Evolutionary conservation across 2,329 filamentous ascomycete genomes (phyloP).

Genomic region (Ascosphaera apis): DNA sequence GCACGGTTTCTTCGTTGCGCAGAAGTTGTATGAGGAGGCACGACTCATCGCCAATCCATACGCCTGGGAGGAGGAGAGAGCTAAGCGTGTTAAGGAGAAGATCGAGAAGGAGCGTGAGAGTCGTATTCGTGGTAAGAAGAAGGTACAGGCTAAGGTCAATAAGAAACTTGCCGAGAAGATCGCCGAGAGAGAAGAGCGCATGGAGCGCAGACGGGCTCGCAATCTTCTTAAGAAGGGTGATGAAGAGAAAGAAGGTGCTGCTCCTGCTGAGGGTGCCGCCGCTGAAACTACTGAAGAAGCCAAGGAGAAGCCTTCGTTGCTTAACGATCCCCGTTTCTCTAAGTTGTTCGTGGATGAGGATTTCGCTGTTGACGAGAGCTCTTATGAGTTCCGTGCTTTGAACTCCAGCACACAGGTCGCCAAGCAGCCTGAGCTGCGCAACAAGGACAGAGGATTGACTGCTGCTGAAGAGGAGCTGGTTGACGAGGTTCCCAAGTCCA

Average conservation of each 20-base stretch:
- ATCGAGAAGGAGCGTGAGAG: slow-evolving; percentile 93
- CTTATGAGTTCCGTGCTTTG: slow-evolving; percentile 62
- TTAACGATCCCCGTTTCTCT: slow-evolving; percentile 70
- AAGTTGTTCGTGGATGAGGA: slow-evolving; percentile 82
- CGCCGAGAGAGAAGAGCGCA: slow-evolving; percentile 35
- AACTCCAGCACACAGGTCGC: slow-evolving; percentile 44
- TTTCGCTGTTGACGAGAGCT: slow-evolving; percentile 76
- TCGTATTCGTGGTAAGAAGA: slow-evolving; percentile 82
- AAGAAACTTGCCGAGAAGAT: slow-evolving; percentile 38
- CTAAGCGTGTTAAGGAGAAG: slow-evolving; percentile 80
- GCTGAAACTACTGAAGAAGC: slow-evolving; percentile 7
- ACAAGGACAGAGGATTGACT: slow-evolving; percentile 29
- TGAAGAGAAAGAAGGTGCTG: slow-evolving; percentile 16
- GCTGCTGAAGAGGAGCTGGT: slow-evolving; percentile 39
- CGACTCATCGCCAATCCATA: slow-evolving; percentile 82
- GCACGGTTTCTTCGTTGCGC: slow-evolving; percentile 96
- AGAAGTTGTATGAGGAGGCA: slow-evolving; percentile 87
- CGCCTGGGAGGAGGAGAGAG: slow-evolving; percentile 75
- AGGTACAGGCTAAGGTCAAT: slow-evolving; percentile 78
- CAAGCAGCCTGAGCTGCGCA: slow-evolving; percentile 5
- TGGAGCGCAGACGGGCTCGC: slow-evolving; percentile 21
- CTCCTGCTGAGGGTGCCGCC: slow-evolving; percentile 4
- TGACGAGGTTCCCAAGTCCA: slow-evolving; percentile 25
- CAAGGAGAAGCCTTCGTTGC: slow-evolving; percentile 32
- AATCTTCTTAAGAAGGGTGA: slow-evolving; percentile 31